Conservation (phyloP, 2,329 filamentous ascomycete genomes). For the Xylaria sp. region DNA sequence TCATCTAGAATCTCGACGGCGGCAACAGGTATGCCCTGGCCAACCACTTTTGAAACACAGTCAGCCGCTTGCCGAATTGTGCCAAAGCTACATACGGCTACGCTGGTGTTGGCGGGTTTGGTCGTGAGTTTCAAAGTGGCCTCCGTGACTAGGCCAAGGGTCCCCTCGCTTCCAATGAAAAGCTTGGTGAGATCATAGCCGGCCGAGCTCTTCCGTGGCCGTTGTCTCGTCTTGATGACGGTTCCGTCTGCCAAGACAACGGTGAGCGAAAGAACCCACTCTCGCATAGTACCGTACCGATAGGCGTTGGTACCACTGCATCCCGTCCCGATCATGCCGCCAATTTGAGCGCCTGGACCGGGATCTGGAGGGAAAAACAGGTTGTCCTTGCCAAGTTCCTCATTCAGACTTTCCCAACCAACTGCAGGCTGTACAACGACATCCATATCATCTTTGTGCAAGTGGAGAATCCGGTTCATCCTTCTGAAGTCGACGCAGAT, state of each 20-base stretch:
- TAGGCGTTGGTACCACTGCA: conserved; percentile 82
- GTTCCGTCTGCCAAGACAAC: conserved; percentile 86
- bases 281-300: conserved; percentile 87
- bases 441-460: conserved; percentile 76
- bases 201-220: conserved; percentile 80
- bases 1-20: conserved; percentile 85
- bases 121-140: conserved; percentile 80
- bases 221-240: conserved; percentile 80
- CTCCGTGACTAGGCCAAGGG: conserved; percentile 81
- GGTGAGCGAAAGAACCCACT: conserved; percentile 85
- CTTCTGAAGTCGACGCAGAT: conserved; percentile 80
- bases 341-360: conserved; percentile 85
- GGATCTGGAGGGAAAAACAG: conserved; percentile 89
- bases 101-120: conserved; percentile 77
- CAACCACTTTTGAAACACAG: conserved; percentile 77
- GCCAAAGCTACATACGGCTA: conserved; percentile 68
- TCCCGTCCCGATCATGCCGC: conserved; percentile 78
- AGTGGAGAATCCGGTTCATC: conserved; percentile 76
- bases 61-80: conserved; percentile 71
- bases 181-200: conserved; percentile 85
- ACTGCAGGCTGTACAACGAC: conserved; percentile 78
- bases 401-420: conserved; percentile 82
- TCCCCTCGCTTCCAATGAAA: conserved; percentile 86
- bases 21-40: conserved; percentile 78
- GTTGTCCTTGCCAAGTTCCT: conserved; percentile 72